Evolutionary conservation across 192 early-diverging fungal genomes (phyloP), one percentile per base, ranked within the genome.

Genomic region (Dissophora ornata): DNA sequence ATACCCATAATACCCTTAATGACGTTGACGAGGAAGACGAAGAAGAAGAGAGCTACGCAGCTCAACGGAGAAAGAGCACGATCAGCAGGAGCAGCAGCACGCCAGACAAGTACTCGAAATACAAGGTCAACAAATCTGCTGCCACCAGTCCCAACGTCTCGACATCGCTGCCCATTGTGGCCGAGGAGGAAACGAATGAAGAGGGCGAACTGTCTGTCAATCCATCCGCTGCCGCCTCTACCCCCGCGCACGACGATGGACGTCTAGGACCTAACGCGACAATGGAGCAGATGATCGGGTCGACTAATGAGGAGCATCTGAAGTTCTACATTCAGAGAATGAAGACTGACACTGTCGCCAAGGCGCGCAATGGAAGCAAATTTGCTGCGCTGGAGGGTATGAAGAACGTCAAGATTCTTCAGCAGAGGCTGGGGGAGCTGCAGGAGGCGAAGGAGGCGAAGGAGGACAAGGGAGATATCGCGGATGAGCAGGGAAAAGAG

Each of bases 291-390:
- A 38, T 74, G 57, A 19, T 74, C 36, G 48, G 51, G 55, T 59
- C 71, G 40, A 65, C 57, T 4, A 74, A 58, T n/a, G 34, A 49
- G 11, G 71, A 67, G 5, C 63, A 75, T 29, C 26, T 75, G 38
- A 64, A 66, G 50, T 66, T 50, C 19, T 75, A 75, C 50, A 75
- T 75, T 51, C 71, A 75, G 33, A 49, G 71, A 24, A 66, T 75
- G 63, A 75, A 75, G 63, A 75, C 71, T 2, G 71, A 75, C 36
- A 75, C 71, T 4, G 71, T 75, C 42, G 64, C 50, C 63, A 75
- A 75, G 52, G 71, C 71, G 2, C 62, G 71, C 12, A 75, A 41
- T 26, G 71, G 71, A 38, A 60, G 56, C 50, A 75, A 67, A 49
- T 75, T 62, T 61, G 71, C 71, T 19, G 71, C 71, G 1, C 45